Percentiles rank a stretch among this genome's conserved stretches.
Evolutionary conservation across 2,329 filamentous ascomycete species (phyloP).

Genomic region (Venturia pyrina): DNA sequence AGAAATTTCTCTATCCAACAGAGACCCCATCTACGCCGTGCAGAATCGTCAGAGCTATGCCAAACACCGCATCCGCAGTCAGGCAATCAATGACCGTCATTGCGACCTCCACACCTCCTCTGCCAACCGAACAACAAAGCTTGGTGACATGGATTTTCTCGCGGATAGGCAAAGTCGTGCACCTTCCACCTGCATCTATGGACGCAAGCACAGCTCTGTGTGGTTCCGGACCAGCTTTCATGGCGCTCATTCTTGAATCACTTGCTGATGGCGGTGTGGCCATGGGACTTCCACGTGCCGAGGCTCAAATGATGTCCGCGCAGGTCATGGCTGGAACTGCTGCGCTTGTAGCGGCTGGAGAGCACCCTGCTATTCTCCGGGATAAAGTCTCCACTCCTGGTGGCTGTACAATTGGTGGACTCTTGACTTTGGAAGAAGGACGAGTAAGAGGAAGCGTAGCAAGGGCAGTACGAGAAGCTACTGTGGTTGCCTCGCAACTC

Average conservation of each 20-base stretch:
- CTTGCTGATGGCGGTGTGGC: slow-evolving; percentile 68
- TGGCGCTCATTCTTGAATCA: slow-evolving; percentile 64
- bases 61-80: slow-evolving; percentile 72
- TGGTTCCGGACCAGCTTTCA: slow-evolving; percentile 67
- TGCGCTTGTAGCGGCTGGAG: slow-evolving; percentile 56
- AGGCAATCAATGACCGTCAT: slow-evolving; percentile 75
- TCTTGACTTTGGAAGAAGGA: slow-evolving; percentile 65
- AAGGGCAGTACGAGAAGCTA: slow-evolving; percentile 60
- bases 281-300: slow-evolving; percentile 63
- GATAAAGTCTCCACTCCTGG: slow-evolving; percentile 72
- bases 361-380: slow-evolving; percentile 64
- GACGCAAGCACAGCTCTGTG: slow-evolving; percentile 65
- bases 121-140: slow-evolving; percentile 41
- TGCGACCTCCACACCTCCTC: slow-evolving; percentile 48
- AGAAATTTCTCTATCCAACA: slow-evolving; percentile 45
- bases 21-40: slow-evolving; percentile 41
- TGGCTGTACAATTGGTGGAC: slow-evolving; percentile 66
- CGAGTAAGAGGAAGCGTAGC: slow-evolving; percentile 56
- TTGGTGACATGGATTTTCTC: slow-evolving; percentile 70
- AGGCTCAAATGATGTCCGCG: slow-evolving; percentile 67
- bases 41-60: slow-evolving; percentile 68
- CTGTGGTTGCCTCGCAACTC: slow-evolving; percentile 57
- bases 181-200: slow-evolving; percentile 58
- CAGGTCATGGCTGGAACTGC: slow-evolving; percentile 70
- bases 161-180: slow-evolving; percentile 60